Conservation (phyloP, 2,329 filamentous ascomycete genomes). For the Ilyonectria destructans region DNA sequence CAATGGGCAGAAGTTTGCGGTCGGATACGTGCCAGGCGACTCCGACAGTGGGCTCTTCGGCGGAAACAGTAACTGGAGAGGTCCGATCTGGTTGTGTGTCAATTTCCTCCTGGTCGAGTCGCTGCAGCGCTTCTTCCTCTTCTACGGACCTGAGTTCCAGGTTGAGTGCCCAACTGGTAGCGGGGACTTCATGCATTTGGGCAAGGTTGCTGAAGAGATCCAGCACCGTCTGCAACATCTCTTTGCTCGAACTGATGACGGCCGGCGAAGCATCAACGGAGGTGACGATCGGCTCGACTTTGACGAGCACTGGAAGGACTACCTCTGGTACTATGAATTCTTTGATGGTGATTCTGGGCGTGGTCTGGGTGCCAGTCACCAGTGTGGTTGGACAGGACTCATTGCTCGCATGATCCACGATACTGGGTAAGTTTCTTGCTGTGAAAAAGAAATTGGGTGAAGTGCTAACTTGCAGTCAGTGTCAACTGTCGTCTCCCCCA, state of each 20-base stretch:
- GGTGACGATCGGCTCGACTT: slow-evolving; percentile 90
- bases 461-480: slow-evolving; percentile 67
- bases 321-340: slow-evolving; percentile 96
- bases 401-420: slow-evolving; percentile 98
- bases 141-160: slow-evolving; percentile 90
- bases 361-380: slow-evolving; percentile 92
- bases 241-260: slow-evolving; percentile 87
- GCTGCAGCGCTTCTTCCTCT: slow-evolving; percentile 95
- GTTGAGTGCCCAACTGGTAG: slow-evolving; percentile 96
- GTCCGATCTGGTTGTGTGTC: slow-evolving; percentile 95
- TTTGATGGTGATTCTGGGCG: slow-evolving; percentile 94
- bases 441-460: neutral
- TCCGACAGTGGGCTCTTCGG: slow-evolving; percentile 96
- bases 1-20: slow-evolving; percentile 90
- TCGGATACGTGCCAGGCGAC: slow-evolving; percentile 94
- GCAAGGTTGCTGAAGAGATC: slow-evolving; percentile 93
- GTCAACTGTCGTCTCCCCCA: slow-evolving; percentile 93
- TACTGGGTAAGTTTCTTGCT: slow-evolving; percentile 80
- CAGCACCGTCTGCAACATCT: slow-evolving; percentile 96
- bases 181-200: slow-evolving; percentile 95
- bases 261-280: slow-evolving; percentile 89
- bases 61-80: slow-evolving; percentile 98
- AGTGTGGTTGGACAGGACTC: slow-evolving; percentile 96
- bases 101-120: slow-evolving; percentile 97
- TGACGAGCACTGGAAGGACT: slow-evolving; percentile 89